These are phyloP conservation scores for Fraxinus ornus DNA, from an alignment of 305 asterid species.

Conservation along the genomic window DNA sequence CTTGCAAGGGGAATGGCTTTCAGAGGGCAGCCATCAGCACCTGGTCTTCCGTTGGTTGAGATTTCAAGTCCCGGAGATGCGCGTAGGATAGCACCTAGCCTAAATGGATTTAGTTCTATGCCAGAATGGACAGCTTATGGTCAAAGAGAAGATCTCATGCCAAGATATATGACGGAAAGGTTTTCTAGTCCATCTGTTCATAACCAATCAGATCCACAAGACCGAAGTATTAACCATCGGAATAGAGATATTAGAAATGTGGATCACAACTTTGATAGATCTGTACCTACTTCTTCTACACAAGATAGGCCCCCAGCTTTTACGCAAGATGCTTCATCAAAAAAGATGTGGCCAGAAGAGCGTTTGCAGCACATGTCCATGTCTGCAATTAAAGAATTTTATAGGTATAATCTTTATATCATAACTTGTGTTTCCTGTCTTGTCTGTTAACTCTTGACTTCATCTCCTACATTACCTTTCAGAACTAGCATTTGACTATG, in stretches of 20 bases:
- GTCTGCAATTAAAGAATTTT: conserved; percentile 76
- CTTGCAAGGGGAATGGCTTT: conserved; percentile 89
- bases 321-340: conserved; percentile 42
- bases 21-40: conserved; percentile 67
- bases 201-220: conserved; percentile 45
- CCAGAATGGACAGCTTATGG: conserved; percentile 55
- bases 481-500: background rate
- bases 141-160: conserved; percentile 59
- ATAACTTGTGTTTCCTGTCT: background rate
- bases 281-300: conserved; percentile 37
- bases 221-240: conserved; percentile 32
- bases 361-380: conserved; percentile 55
- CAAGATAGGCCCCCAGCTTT: conserved; percentile 39
- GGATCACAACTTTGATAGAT: conserved; percentile 50
- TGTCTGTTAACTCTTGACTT: background rate
- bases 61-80: conserved; percentile 44
- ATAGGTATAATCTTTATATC: conserved; percentile 52
- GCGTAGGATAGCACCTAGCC: conserved; percentile 52
- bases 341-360: conserved; percentile 55
- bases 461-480: background rate
- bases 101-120: conserved; percentile 58
- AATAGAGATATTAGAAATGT: conserved; percentile 46
- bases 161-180: conserved; percentile 55
- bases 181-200: conserved; percentile 37
- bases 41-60: conserved; percentile 37